phyloP scores from a whole-genome alignment of 2,329 filamentous ascomycete genomes.

The Colletotrichum chrysophilum region DNA sequence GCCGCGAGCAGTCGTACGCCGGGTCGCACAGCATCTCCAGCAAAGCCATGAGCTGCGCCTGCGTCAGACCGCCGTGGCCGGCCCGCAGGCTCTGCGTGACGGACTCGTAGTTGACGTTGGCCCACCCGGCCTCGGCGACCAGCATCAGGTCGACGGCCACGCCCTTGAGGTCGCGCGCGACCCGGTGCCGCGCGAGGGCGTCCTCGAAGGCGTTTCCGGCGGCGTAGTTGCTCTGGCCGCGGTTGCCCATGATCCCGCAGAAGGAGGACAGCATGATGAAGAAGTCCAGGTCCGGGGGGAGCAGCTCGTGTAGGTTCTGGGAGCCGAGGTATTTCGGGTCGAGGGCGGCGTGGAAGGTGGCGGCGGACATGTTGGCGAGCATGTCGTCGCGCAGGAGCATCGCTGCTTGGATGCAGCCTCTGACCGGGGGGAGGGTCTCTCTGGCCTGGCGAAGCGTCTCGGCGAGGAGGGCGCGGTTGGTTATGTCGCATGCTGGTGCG shows the following conservation, averaged over 20 bases:
- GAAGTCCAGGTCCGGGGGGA: constrained; percentile 37
- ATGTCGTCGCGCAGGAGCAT: constrained; percentile 43
- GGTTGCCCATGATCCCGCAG: constrained; percentile 59
- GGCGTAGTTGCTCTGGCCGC: constrained; percentile 63
- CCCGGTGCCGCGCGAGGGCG: constrained; percentile 33
- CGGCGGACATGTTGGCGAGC: constrained; percentile 53
- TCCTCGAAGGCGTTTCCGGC: constrained; percentile 59
- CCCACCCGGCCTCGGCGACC: not conserved
- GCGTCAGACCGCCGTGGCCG: not conserved
- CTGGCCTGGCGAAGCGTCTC: constrained; percentile 22
- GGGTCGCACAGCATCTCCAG: not conserved
- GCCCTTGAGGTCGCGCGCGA: not conserved
- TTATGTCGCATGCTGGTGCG: constrained; percentile 47
- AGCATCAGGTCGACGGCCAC: not conserved
- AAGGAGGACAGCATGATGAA: constrained; percentile 61
- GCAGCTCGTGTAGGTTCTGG: constrained; percentile 48
- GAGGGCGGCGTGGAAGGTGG: constrained; percentile 46
- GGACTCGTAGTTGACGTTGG: not conserved
- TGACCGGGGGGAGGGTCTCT: constrained; percentile 29
- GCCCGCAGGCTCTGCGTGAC: not conserved
- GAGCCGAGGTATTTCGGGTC: constrained; percentile 56
- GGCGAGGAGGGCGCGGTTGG: constrained; percentile 28
- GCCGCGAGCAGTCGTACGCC: not conserved
- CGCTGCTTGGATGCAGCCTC: constrained; percentile 40
- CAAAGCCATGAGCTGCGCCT: not conserved